Base-by-base conservation (phyloP, 2,329 filamentous ascomycete genomes). In the Chaetothyriales sp. region DNA sequence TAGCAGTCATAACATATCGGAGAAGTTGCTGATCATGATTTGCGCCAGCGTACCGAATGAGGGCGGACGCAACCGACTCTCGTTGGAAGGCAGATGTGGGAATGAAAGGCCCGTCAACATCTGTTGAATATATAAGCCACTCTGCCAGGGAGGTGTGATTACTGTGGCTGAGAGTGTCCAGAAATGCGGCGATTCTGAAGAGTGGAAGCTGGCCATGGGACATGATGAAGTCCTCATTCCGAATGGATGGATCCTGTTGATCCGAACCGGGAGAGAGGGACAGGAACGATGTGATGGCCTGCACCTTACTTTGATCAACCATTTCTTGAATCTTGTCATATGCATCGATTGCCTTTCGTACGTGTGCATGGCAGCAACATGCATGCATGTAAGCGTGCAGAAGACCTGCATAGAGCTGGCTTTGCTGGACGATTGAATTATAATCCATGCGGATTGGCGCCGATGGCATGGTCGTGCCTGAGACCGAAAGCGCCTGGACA, bases 31-130 rank as follows among this genome's bases (percentile, higher is more conserved):
- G 62, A 53, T 79, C 71, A 42, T 69, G 64, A 9, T 73, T 72
- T 18, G 71, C 69, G 9, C 70, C 65, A 5, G 76, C 77, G 57
- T 77, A 79, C 18, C 73, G 70, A 32, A 79, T 66, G 25, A 81
- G 64, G 0, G 75, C 70, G 10, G 76, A 71, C 2, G 72, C 68
- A 20, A 81, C 64, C 46, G 65, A 64, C 26, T 69, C 69, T 53
- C 76, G 64, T 2, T 59, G 59, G 56, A 77, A 79, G 22, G 70
- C 55, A 18, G 60, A 59, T 10, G 60, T 57, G 19, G 69, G 63
- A 20, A 80, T 75, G 2, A 74, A 53, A n/a, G 76, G 74, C 0
- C 74, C 75, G 56, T 79, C 75, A 12, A 75, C 55, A 55, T 77
- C 75, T 8, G 69, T 58, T 0, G 70, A 72, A 50, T 72, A 70